Evolutionary conservation across 352 stramenopile species (phyloP).

Genomic region (Phytophthora uliginosa): DNA sequence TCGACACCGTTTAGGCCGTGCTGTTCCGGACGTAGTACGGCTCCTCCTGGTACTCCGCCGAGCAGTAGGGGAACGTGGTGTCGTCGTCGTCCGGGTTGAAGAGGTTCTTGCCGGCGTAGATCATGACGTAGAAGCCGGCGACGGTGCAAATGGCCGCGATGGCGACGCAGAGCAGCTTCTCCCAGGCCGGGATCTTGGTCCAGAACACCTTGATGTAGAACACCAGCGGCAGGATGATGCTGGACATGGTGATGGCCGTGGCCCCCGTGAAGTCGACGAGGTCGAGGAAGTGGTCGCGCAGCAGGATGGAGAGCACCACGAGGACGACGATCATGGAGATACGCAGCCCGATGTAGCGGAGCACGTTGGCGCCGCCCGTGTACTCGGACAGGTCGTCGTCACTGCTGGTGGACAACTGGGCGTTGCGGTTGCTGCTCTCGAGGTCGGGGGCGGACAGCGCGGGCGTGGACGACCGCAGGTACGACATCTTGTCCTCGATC

Average conservation of each 20-base stretch:
- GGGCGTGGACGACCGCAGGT: slow-evolving; percentile 30
- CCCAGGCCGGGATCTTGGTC: slow-evolving; percentile 49
- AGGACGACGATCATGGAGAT: slow-evolving; percentile 47
- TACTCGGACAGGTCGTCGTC: slow-evolving; percentile 48
- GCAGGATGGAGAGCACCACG: slow-evolving; percentile 46
- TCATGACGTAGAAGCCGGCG: slow-evolving; percentile 50
- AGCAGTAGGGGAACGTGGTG: slow-evolving; percentile 66
- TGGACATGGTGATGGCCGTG: slow-evolving; percentile 51
- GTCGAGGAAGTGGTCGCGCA: slow-evolving; percentile 57
- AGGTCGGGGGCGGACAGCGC: slow-evolving; percentile 22
- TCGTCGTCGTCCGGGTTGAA: slow-evolving; percentile 29
- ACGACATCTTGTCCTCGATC: slow-evolving; percentile 39
- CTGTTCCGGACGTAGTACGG: slow-evolving; percentile 61
- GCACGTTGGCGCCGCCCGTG: slow-evolving; percentile 37
- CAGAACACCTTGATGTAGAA: slow-evolving; percentile 68
- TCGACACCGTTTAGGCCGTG: slow-evolving; percentile 2
- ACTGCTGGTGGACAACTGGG: slow-evolving; percentile 16
- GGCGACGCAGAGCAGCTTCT: slow-evolving; percentile 44
- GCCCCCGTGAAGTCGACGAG: slow-evolving; percentile 62
- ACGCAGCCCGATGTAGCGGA: slow-evolving; percentile 47
- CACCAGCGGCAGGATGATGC: slow-evolving; percentile 52
- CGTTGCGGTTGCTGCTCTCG: slow-evolving; percentile 32
- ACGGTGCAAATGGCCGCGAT: slow-evolving; percentile 40
- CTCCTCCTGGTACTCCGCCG: slow-evolving; percentile 54
- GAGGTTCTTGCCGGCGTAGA: slow-evolving; percentile 44